These are phyloP conservation scores for Emergomyces pasteurianus DNA, from an alignment of 2,329 filamentous ascomycete species.

Conservation along the genomic window DNA sequence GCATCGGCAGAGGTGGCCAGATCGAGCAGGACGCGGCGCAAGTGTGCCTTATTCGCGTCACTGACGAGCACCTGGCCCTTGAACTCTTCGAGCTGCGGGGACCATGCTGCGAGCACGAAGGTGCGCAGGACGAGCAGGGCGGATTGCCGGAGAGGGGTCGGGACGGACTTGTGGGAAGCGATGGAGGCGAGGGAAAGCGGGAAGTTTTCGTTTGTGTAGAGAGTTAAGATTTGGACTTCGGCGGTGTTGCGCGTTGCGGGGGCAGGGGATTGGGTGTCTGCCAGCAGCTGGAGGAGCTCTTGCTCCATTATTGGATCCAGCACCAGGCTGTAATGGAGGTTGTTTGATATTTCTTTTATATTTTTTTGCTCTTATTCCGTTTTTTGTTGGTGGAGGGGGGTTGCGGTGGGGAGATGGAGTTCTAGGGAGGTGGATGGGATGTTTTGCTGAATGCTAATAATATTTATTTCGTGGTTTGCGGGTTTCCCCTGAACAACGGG, in stretches of 20 bases:
- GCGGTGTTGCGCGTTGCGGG: constrained; percentile 72
- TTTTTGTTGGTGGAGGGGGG: not conserved
- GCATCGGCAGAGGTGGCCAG: constrained; percentile 61
- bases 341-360: not conserved
- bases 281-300: constrained; percentile 76
- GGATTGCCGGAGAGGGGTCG: constrained; percentile 66
- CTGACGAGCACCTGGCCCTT: constrained; percentile 55
- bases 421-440: not conserved
- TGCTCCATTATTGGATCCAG: constrained; percentile 62
- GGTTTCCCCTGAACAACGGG: not conserved
- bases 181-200: constrained; percentile 70
- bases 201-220: constrained; percentile 58
- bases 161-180: constrained; percentile 61
- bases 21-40: constrained; percentile 64
- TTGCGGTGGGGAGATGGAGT: not conserved
- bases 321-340: not conserved
- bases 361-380: not conserved
- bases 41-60: constrained; percentile 59
- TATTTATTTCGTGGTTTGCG: not conserved
- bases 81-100: constrained; percentile 59
- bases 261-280: constrained; percentile 68
- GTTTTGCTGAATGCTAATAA: too few species aligned
- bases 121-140: constrained; percentile 68
- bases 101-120: constrained; percentile 80
- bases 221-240: constrained; percentile 66